Conservation (phyloP, 352 stramenopile genomes). For the Albugo candida region DNA sequence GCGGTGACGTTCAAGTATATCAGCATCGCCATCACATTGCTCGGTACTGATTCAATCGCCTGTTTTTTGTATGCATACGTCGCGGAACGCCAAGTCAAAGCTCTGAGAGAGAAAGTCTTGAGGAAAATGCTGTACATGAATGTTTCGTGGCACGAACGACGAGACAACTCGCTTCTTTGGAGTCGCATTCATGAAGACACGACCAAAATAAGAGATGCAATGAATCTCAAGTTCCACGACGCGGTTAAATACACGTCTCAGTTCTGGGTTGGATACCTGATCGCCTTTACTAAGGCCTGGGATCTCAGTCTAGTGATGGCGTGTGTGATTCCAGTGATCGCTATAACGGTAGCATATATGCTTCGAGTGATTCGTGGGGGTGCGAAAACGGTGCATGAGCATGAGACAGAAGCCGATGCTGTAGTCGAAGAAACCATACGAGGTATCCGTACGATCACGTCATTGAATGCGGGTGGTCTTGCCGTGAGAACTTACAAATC, state of each 20-base stretch:
- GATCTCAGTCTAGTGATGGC: constrained; percentile 24
- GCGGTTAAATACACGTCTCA: constrained; percentile 13
- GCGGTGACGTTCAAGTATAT: constrained; percentile 14
- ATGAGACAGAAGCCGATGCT: constrained; percentile 24
- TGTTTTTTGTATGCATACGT: constrained; percentile 17
- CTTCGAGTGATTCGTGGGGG: constrained; percentile 15
- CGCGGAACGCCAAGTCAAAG: constrained; percentile 25
- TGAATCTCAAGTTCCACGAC: constrained; percentile 22
- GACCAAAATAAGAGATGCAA: constrained; percentile 25
- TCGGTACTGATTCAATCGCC: constrained; percentile 16
- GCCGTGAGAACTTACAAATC: constrained; percentile 14
- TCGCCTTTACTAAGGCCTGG: constrained; percentile 21
- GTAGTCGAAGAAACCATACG: constrained; percentile 25
- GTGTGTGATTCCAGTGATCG: constrained; percentile 16
- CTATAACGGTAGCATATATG: constrained; percentile 13
- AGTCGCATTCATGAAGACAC: constrained; percentile 17
- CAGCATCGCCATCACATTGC: constrained; percentile 14
- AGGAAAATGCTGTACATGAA: constrained; percentile 23
- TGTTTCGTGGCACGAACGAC: constrained; percentile 23
- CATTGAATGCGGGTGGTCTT: constrained; percentile 23
- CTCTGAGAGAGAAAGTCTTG: constrained; percentile 13
- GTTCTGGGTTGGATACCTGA: constrained; percentile 17
- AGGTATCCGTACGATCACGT: constrained; percentile 19
- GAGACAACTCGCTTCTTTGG: constrained; percentile 15
- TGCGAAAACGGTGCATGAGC: constrained; percentile 14